These are phyloP conservation scores for Fusarium humuli DNA, from an alignment of 2,329 filamentous ascomycete species.

Conservation along the genomic window DNA sequence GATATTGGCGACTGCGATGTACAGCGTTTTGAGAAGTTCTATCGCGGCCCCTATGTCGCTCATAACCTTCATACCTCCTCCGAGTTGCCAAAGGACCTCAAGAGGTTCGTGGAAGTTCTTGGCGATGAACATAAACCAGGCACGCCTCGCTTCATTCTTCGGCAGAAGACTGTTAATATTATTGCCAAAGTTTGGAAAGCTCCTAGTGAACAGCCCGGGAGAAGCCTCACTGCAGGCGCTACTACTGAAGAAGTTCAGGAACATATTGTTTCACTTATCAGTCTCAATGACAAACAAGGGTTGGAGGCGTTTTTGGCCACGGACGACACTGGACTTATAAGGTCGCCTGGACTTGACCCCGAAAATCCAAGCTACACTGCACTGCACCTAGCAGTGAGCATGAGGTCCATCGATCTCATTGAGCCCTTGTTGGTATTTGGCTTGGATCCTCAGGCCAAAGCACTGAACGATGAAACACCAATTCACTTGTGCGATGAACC, in stretches of 20 bases:
- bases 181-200: not conserved
- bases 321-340: rapidly evolving
- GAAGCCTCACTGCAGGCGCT: too few relatives aligned
- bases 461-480: rapidly evolving
- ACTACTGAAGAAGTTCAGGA: not conserved
- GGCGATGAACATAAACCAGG: not conserved
- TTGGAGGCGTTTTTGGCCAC: not conserved
- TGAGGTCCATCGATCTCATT: not conserved
- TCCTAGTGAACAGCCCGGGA: not conserved
- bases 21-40: not conserved
- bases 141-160: not conserved
- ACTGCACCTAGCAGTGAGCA: not conserved
- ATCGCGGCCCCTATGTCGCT: rapidly evolving
- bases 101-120: not conserved
- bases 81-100: rapidly evolving
- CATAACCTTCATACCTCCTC: too few relatives aligned
- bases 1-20: rapidly evolving
- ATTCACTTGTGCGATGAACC: not conserved
- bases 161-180: not conserved
- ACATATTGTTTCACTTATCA: not conserved
- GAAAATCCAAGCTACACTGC: not conserved
- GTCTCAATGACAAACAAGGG: rapidly evolving
- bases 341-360: not conserved
- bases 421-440: not conserved
- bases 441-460: not conserved